Conservation (phyloP, 2,329 filamentous ascomycete species). For the Fusarium lateritium region DNA sequence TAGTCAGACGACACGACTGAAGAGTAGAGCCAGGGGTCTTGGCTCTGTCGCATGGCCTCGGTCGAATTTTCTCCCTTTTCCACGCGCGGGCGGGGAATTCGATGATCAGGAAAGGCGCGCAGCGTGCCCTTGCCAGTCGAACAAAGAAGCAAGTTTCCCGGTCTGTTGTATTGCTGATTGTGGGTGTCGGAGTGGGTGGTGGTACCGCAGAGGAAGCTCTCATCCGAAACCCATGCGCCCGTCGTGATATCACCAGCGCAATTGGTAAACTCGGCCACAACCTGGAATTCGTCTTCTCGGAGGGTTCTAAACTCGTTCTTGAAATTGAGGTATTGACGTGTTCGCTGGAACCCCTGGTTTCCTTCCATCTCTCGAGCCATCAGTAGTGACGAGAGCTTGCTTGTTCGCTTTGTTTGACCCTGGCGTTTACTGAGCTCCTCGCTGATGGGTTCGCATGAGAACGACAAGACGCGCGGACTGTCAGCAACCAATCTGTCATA, state of each 20-base stretch:
- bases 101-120: constrained; percentile 69
- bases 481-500: constrained; percentile 38
- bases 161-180: constrained; percentile 77
- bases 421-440: constrained; percentile 28
- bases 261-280: constrained; percentile 70
- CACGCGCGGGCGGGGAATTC: constrained; percentile 68
- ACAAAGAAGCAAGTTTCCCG: constrained; percentile 72
- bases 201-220: constrained; percentile 73
- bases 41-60: constrained; percentile 69
- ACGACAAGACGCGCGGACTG: constrained; percentile 46
- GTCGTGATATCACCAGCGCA: constrained; percentile 74
- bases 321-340: constrained; percentile 61
- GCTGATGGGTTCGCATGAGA: constrained; percentile 31
- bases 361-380: constrained; percentile 66
- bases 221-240: constrained; percentile 68
- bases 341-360: constrained; percentile 59
- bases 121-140: constrained; percentile 62
- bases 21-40: constrained; percentile 75
- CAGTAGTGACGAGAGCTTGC: constrained; percentile 59
- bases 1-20: constrained; percentile 75
- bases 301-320: constrained; percentile 60
- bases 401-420: constrained; percentile 26
- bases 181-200: constrained; percentile 74
- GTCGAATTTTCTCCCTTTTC: constrained; percentile 69
- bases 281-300: constrained; percentile 66